A percentile compares a stretch with the other conserved stretches of the same genome.
Conservation (phyloP, 2,329 filamentous ascomycete species). For the Stachybotrys elegans region DNA sequence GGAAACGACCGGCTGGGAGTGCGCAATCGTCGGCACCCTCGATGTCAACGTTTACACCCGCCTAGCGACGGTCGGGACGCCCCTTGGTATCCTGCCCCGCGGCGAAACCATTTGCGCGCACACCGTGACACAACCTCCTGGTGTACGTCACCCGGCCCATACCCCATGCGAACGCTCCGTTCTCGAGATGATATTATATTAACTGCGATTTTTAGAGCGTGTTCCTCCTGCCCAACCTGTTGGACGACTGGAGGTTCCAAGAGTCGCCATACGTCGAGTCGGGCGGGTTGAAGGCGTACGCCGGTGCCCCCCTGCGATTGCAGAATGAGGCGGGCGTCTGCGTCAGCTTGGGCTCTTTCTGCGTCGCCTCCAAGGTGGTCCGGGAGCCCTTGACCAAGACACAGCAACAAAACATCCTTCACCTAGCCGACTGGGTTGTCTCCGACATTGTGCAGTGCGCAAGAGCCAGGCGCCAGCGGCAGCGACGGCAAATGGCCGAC, state of each 20-base stretch:
- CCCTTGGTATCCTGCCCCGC: conserved; percentile 35
- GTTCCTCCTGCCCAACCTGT: conserved; percentile 35
- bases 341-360: conserved; percentile 35
- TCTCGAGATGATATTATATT: no score
- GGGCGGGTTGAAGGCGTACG: conserved; percentile 34
- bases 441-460: conserved; percentile 34
- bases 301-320: conserved; percentile 32
- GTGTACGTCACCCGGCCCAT: no score
- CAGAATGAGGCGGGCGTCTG: conserved; percentile 32
- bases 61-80: conserved; percentile 34
- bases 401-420: conserved; percentile 20
- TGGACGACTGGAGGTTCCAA: conserved; percentile 37
- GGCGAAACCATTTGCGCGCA: conserved; percentile 40
- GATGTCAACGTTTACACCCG: conserved; percentile 37
- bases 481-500: conserved; percentile 31
- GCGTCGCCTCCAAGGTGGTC: conserved; percentile 31
- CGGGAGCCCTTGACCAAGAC: conserved; percentile 24
- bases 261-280: conserved; percentile 32
- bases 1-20: conserved; percentile 39
- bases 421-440: conserved; percentile 27
- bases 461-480: conserved; percentile 30
- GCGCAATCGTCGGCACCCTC: conserved; percentile 37
- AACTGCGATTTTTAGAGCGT: conserved; percentile 19
- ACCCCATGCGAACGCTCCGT: no score
- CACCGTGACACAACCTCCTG: conserved; percentile 29